Evolutionary conservation across 2,329 filamentous ascomycete species (phyloP), one percentile per base, ranked within the genome.

Genomic region (Calycina marina): DNA sequence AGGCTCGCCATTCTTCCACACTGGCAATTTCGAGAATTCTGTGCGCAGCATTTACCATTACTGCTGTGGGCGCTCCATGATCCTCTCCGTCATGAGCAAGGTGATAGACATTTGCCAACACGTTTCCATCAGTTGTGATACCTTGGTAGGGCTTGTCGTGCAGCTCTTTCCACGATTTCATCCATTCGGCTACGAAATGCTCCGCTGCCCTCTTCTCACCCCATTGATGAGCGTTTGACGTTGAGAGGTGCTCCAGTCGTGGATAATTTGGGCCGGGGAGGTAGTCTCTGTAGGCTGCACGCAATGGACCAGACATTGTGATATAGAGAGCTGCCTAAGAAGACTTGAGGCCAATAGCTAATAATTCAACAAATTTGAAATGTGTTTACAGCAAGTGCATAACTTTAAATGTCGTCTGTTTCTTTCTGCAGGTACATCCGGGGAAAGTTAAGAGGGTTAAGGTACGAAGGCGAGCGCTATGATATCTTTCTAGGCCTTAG

Each of bases 141-240:
- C 40, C 40, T 30, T 38, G 36, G 26, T 31, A 42, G 3, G 40
- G 40, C 13, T 40, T 30, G 12, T 59, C 62, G 2, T 76, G 35
- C 6, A 77, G 77, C 46, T 85, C 84, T 12, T 65, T 53, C 54
- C 82, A 85, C 9, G 80, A 79, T 48, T 80, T 73, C 0, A 72
- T 64, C 20, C 20, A 22, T 9, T n/a, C 20, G n/a, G n/a, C n/a
- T 22, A 22, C 20, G 20, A 22, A 22, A 9, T 8, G 20, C n/a
- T 22, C 20, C 8, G 20, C 20, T 9, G 8, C 8, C 8, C 20
- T 8, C 8, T 9, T 8, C 8, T 22, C 20, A 22, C 20, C 8
- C 20, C 20, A 22, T n/a, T 22, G 8, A 22, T 22, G n/a, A n/a
- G 20, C n/a, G n/a, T 22, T 22, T 22, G 20, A 22, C n/a, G 20